Evolutionary conservation across 495 filamentous ascomycete genomes (phyloP).

Genomic region (Aspergillus bridgeri): DNA sequence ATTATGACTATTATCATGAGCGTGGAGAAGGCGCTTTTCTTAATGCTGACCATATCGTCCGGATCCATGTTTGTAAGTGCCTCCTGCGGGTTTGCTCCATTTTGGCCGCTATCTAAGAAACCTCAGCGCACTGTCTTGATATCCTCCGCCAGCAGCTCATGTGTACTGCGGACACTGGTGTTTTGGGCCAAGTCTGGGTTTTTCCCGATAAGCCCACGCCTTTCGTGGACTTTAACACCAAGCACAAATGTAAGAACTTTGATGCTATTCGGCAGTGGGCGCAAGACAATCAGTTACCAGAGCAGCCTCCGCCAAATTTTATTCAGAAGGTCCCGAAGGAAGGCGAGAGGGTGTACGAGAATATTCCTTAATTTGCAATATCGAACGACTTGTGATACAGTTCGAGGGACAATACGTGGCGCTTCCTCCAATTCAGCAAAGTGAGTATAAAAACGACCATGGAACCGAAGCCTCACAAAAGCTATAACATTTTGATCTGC

Average conservation of each 20-base stretch:
- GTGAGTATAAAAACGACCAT: too few species aligned
- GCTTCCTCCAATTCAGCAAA: too few species aligned
- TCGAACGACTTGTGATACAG: too few species aligned
- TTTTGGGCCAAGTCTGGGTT: slow-evolving; percentile 54
- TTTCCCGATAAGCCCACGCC: slow-evolving; percentile 38
- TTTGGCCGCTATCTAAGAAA: too few species aligned
- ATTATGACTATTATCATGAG: slow-evolving; percentile 53
- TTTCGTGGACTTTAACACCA: slow-evolving; percentile 54
- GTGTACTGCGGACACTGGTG: slow-evolving; percentile 51
- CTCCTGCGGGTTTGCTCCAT: too few species aligned
- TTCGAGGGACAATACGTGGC: too few species aligned
- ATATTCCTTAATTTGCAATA: slow-evolving; percentile 39
- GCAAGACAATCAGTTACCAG: slow-evolving; percentile 43
- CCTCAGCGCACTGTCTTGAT: slow-evolving; percentile 56
- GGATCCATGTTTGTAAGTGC: slow-evolving; percentile 44
- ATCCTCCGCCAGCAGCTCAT: slow-evolving; percentile 54
- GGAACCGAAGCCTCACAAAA: too few species aligned
- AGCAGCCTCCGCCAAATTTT: slow-evolving; percentile 36
- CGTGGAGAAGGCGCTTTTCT: slow-evolving; percentile 45
- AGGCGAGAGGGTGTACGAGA: slow-evolving; percentile 33
- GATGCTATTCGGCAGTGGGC: slow-evolving; percentile 51
- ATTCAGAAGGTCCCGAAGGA: slow-evolving; percentile 33
- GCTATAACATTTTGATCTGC: too few species aligned
- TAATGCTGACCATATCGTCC: slow-evolving; percentile 48
- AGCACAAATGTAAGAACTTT: slow-evolving; percentile 54